Conservation (phyloP, 2,329 filamentous ascomycete genomes). For the Ascochyta rabiei region DNA sequence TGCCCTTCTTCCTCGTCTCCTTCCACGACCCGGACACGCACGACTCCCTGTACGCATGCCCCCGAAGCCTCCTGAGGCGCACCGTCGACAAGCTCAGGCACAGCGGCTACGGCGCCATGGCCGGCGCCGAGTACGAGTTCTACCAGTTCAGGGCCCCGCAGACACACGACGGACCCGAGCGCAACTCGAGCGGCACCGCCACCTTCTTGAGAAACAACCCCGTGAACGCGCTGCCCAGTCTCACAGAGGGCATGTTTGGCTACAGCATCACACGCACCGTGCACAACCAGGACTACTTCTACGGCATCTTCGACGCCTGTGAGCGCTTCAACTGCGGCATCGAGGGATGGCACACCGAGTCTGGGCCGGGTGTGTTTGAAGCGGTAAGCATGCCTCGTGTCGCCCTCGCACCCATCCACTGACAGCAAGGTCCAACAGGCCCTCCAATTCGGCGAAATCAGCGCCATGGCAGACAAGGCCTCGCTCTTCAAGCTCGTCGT, state of each 20-base stretch:
- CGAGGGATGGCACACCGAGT: constrained; percentile 96
- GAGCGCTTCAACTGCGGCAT: constrained; percentile 78
- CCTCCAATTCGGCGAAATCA: constrained; percentile 86
- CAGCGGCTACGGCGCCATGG: constrained; percentile 81
- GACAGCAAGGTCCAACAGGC: constrained; percentile 61
- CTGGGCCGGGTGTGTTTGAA: constrained; percentile 92
- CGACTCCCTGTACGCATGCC: constrained; percentile 75
- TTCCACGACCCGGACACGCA: constrained; percentile 83
- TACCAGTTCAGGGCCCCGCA: constrained; percentile 81
- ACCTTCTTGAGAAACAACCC: constrained; percentile 76
- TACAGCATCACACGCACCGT: constrained; percentile 87
- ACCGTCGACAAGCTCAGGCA: constrained; percentile 70
- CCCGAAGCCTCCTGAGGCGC: constrained; percentile 74
- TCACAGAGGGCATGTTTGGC: constrained; percentile 95
- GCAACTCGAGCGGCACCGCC: constrained; percentile 72
- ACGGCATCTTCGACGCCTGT: constrained; percentile 83
- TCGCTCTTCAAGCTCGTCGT: constrained; percentile 94
- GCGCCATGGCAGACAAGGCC: constrained; percentile 88
- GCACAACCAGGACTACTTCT: constrained; percentile 92
- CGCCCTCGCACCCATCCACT: background rate
- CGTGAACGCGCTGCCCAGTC: constrained; percentile 71
- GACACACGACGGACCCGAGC: constrained; percentile 56
- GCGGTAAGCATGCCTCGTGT: constrained; percentile 60
- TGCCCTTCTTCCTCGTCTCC: constrained; percentile 83
- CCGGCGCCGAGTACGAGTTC: constrained; percentile 94